These are phyloP conservation scores for Populus tremula DNA, from an alignment of 345 rosid genomes.

Conservation along the genomic window DNA sequence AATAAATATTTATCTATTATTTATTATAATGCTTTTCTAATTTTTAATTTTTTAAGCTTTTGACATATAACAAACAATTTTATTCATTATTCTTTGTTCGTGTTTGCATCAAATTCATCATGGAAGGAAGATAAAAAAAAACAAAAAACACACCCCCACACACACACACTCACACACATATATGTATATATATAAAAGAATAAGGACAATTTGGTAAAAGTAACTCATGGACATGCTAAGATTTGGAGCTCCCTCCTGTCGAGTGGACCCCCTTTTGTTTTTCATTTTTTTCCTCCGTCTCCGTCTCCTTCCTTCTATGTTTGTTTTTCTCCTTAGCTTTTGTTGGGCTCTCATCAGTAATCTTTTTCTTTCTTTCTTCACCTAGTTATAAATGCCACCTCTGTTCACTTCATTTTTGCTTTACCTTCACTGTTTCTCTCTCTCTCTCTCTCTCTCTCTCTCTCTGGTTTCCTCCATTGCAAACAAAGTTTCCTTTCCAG, in stretches of 20 bases:
- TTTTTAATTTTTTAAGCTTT: too few relatives aligned
- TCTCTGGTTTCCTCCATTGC: constrained; percentile 79
- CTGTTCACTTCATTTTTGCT: constrained; percentile 33
- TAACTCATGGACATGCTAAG: not conserved
- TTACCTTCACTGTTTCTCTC: constrained; percentile 42
- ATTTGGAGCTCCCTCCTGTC: constrained; percentile 16
- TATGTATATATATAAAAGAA: not conserved
- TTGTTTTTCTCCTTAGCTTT: not conserved
- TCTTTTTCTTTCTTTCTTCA: not conserved
- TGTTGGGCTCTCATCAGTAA: not conserved
- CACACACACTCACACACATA: too few relatives aligned
- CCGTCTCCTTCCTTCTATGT: not conserved
- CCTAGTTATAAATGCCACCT: constrained; percentile 46
- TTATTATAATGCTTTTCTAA: too few relatives aligned
- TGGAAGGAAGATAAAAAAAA: too few relatives aligned
- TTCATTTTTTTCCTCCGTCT: not conserved
- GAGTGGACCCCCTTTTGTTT: constrained; percentile 12
- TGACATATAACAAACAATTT: too few relatives aligned
- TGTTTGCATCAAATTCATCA: too few relatives aligned
- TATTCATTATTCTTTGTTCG: too few relatives aligned
- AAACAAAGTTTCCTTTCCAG: constrained; percentile 76
- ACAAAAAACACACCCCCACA: too few relatives aligned
- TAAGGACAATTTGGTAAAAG: constrained; percentile 5
- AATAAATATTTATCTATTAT: too few relatives aligned
- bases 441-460: constrained; percentile 31